Evolutionary conservation across 805 yeast species (phyloP), one percentile per base, ranked within the genome.

Genomic region (Kodamaea kaohsiungensis): DNA sequence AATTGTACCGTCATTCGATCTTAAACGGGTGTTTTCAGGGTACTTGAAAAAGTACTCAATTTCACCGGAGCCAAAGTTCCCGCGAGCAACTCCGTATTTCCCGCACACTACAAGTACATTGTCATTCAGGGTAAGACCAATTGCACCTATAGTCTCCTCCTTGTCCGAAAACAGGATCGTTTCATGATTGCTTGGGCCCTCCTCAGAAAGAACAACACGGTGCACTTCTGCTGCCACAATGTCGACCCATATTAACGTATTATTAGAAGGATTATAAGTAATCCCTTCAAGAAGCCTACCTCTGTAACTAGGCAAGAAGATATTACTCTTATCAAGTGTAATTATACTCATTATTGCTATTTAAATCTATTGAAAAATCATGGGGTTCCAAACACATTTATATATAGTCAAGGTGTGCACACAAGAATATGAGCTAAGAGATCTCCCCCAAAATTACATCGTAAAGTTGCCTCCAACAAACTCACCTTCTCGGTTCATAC

Each of bases 1-100:
- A 42, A 91, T 81, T 46, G 83, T 80, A 0, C 97, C 97, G 65
- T 91, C 98, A 63, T 91, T 91, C 43, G 95, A 87, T 18, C 79
- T 61, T 50, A 72, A 61, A 39, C 71, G 59, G 5, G 46, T 33
- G 35, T 59, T 58, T 48, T 67, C 64, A 10, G 76, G 71, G 54
- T 75, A 72, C 45, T 72, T 71, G 49, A 79, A 61, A 25, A 83
- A 71, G 55, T 69, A 86, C 25, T 70, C 65, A 55, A 68, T 59
- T 16, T 68, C 60, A 1, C 65, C 67, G n/a, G 71, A 57, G 8
- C 42, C 52, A 59, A 88, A 77, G 61, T 79, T 73, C 37, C 82
- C 82, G 43, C 71, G 69, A 10, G 84, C 88, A 48, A 89, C 76
- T 17, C 96, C 97, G 43, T 72, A 71, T 61, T 83, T 81, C 48